Percentiles rank a stretch among this genome's conserved stretches.
phyloP scores from a whole-genome alignment of 169 alveolate species.

The Theileria equi region DNA sequence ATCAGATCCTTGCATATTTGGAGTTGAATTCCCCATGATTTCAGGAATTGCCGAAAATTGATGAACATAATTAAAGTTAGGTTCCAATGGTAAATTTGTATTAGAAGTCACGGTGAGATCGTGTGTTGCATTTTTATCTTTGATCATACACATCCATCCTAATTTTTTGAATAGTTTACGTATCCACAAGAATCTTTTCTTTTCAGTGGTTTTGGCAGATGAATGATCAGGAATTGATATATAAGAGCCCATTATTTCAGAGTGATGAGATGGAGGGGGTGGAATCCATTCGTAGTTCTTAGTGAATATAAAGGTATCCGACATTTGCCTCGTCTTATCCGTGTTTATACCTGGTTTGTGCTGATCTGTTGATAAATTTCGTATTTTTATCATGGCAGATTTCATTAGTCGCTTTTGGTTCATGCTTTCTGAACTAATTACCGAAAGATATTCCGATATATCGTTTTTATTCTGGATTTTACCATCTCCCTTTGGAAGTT shows the following conservation, averaged over 20 bases:
- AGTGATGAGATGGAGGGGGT: conserved; percentile 14
- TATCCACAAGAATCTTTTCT: no score
- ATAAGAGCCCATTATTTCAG: background rate
- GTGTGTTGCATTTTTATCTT: no score
- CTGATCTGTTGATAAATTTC: background rate
- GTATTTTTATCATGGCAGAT: background rate
- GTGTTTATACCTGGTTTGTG: background rate
- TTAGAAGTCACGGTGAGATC: no score
- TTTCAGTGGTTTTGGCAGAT: background rate
- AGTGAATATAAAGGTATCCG: conserved; percentile 16
- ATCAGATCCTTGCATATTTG: no score
- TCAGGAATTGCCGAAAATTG: background rate
- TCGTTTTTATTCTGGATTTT: background rate
- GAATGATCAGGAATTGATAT: conserved; percentile 4
- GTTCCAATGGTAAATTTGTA: no score
- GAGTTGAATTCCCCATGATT: no score
- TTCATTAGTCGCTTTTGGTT: conserved; percentile 11
- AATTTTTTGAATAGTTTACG: no score
- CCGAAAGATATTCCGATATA: background rate
- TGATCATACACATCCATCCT: no score
- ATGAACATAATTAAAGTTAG: background rate
- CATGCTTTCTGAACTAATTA: conserved; percentile 7
- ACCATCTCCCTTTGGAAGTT: background rate
- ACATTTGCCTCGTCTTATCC: conserved; percentile 18
- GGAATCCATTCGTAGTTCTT: conserved; percentile 4